Evolutionary conservation across 2,329 filamentous ascomycete genomes (phyloP), one percentile per base, ranked within the genome.

Genomic region (Colletotrichum sp.): DNA sequence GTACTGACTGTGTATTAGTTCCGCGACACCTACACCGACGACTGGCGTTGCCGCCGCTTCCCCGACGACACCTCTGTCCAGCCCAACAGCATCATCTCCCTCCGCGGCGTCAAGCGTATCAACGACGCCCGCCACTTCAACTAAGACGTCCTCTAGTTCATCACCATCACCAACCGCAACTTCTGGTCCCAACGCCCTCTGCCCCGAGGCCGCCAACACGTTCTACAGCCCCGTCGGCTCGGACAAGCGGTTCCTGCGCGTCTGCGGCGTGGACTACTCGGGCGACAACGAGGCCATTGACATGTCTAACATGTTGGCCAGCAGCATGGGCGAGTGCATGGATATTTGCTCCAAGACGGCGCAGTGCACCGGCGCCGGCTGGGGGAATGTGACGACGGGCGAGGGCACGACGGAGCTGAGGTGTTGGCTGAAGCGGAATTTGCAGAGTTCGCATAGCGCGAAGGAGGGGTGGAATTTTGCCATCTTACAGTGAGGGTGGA

Each of bases 191-290:
- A 79, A 81, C 6, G 80, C 81, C 32, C 82, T 84, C 63, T 89
- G 88, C 68, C 87, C 88, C 0, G 82, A 81, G 2, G 83, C 85
- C 16, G 88, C 88, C 79, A 85, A 86, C 69, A 89, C 87, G 2
- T 78, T 83, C n/a, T 89, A 87, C 78, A 68, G 80, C 28, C 86
- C 87, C 2, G 84, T 86, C 1, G 83, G 83, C 10, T 86, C 86
- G 5, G 79, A 83, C 9, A 86, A 85, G 76, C 80, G 75, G 10
- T 90, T 89, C 81, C 78, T 85, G 26, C 87, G 86, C 8, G 68
- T 86, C 21, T 89, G 88, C 79, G 88, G 87, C 34, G 79, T 88
- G 71, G 88, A 90, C 80, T 88, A 87, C 79, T 84, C 81, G 75
- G 83, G 84, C n/a, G 75, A 73, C 3, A 79, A 77, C 21, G 79